Percentiles rank a stretch among this genome's conserved stretches.
Conservation (phyloP, 2,329 filamentous ascomycete species). For the Sphaerulina vaccinii region DNA sequence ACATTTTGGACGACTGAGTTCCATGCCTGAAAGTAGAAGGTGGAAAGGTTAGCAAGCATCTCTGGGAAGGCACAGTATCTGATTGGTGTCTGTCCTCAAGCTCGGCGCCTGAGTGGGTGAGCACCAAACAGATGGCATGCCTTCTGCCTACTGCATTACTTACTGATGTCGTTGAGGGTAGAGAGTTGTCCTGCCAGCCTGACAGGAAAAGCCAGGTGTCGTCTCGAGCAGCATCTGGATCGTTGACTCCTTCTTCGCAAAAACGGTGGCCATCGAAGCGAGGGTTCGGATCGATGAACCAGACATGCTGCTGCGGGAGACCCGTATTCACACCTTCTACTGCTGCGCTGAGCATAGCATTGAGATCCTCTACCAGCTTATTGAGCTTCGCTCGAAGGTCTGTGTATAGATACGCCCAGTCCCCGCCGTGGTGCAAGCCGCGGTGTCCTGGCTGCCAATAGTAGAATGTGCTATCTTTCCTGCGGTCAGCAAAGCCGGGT, state of each 20-base stretch:
- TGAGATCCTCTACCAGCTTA: constrained; percentile 1
- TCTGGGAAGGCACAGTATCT: too few relatives aligned
- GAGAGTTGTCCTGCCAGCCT: constrained; percentile 9
- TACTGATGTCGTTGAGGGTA: too few relatives aligned
- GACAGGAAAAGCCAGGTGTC: constrained; percentile 7
- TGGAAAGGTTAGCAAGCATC: neutral
- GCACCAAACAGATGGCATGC: neutral
- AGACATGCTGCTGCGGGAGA: neutral
- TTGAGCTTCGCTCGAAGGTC: constrained; percentile 4
- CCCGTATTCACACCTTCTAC: neutral
- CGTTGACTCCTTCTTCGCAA: neutral
- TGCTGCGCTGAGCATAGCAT: neutral
- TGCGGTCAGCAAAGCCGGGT: too few relatives aligned
- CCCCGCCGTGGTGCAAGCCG: neutral
- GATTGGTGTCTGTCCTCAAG: too few relatives aligned
- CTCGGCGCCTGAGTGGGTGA: too few relatives aligned
- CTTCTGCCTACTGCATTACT: neutral
- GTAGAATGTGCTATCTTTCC: constrained; percentile 2
- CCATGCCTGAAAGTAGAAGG: too few relatives aligned
- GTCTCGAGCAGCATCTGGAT: neutral
- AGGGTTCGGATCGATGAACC: neutral
- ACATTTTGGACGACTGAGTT: too few relatives aligned
- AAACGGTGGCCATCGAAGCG: constrained; percentile 3
- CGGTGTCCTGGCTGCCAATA: neutral
- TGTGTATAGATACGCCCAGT: neutral